Base-by-base conservation (phyloP, 2,329 filamentous ascomycete species). In the Pseudogymnoascus sp. region DNA sequence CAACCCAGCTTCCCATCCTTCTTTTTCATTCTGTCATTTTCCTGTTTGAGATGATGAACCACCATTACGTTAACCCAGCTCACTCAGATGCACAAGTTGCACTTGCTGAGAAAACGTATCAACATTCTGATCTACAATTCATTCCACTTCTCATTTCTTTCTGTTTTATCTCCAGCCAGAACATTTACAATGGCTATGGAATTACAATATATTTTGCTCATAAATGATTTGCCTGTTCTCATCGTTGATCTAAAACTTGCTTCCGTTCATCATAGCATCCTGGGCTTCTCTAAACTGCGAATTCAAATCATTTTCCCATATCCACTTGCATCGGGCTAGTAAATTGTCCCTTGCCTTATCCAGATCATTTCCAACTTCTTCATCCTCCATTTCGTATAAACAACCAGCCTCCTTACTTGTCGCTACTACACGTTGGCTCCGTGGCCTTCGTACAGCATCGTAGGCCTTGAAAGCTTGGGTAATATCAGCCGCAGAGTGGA, bases 391-490 rank as follows among this genome's bases (percentile, higher is more conserved):
- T 65, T 83, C 74, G 68, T 82, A 81, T 11, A 80, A 61, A 11
- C 33, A 59, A 1, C 62, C 68, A 4, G 69, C 68, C 1, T 71
- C 67, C 18, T 68, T 60, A 64, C 70, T 72, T 1, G 70, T 72
- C 7, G 65, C 66, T 1, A 73, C 71, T 7, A 73, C 66, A 52
- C 66, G 68, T 49, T 73, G 71, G 18, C 65, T 70, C 55, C 71
- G 65, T 1, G 70, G 70, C 43, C 82, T 73, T 0, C 84, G 74
- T 3, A 79, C 72, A 8, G 70, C 71, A 65, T 86, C 81, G 49
- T 81, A 86, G 0, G 77, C 78, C n/a, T 73, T 72, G 52, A 86
- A 83, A 0, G 75, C 83, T 0, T 73, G 74, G 5, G 76, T 71
- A 0, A 81, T 69, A 6, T 80, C 75, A 0, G 67, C 63, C 0